These are phyloP conservation scores for Apiosordaria backusii DNA, from an alignment of 495 filamentous ascomycete species.

Conservation along the genomic window DNA sequence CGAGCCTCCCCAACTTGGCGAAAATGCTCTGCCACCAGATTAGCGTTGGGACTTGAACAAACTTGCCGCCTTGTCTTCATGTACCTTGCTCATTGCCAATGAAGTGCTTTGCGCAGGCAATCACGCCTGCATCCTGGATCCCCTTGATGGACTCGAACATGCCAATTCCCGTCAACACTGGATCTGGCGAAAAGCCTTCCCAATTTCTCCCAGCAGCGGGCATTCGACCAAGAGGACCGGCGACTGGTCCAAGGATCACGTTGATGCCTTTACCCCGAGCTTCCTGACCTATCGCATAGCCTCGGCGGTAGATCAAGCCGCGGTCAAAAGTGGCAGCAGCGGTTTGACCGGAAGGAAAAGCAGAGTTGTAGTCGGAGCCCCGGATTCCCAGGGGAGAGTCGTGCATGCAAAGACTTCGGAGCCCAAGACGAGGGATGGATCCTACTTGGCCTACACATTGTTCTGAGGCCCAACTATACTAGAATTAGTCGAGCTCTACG, in stretches of 20 bases:
- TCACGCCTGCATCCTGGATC: slow-evolving; percentile 75
- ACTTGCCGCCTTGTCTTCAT: neutral
- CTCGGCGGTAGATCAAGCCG: slow-evolving; percentile 67
- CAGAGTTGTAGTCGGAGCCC: slow-evolving; percentile 70
- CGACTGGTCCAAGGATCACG: slow-evolving; percentile 82
- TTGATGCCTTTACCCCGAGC: slow-evolving; percentile 81
- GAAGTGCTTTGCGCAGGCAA: slow-evolving; percentile 81
- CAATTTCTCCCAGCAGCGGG: slow-evolving; percentile 87
- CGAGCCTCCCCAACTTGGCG: slow-evolving; percentile 65
- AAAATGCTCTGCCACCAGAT: slow-evolving; percentile 64
- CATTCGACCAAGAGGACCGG: slow-evolving; percentile 73
- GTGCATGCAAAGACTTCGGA: slow-evolving; percentile 80
- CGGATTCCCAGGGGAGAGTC: slow-evolving; percentile 87
- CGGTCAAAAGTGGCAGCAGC: slow-evolving; percentile 75
- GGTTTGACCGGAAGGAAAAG: slow-evolving; percentile 78
- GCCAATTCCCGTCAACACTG: slow-evolving; percentile 68
- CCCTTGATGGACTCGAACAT: slow-evolving; percentile 75
- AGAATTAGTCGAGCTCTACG: slow-evolving; percentile 20
- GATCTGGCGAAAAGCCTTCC: slow-evolving; percentile 76
- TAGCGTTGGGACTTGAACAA: neutral
- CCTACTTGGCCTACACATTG: slow-evolving; percentile 78
- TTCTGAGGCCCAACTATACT: slow-evolving; percentile 64
- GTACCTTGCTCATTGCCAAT: slow-evolving; percentile 63
- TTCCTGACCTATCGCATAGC: slow-evolving; percentile 75
- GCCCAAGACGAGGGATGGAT: slow-evolving; percentile 68